Base-by-base conservation (phyloP, 345 rosid species). In the Eucalyptus erythrocorys region DNA sequence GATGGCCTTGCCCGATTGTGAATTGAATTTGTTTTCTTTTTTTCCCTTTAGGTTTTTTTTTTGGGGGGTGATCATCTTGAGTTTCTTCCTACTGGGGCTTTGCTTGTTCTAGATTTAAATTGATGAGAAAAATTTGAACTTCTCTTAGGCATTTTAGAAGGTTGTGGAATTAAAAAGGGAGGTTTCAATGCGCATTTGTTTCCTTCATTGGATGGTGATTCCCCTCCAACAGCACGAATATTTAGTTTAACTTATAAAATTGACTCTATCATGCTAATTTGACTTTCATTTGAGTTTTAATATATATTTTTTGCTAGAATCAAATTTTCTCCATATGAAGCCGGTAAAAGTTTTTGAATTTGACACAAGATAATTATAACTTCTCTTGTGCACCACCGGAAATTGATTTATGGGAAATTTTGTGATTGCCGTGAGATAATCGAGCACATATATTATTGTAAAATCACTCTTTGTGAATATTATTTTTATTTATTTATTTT, bases 201-300 rank as follows among this genome's bases (percentile, higher is more conserved):
- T 59, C 5, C 6, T 26, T 59, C 6, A 0, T 59, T 27, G 4
- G 14, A 59, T 27, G 14, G 66, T 11, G 32, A 59, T 59, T 59
- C 4, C 10, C 66, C 32, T 7, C 15, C 5, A 21, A 8, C 1
- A 53, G 2, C 59, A 21, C 0, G 4, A 59, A 59, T 59, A 59
- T 26, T 59, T 59, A 59, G 13, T 59, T 26, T 1, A 27, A 27
- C 66, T 59, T 59, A 59, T 27, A 59, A 59, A 59, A 59, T 59
- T 5, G 32, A 26, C 66, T 59, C 6, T 0, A 2, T 3, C 14
- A 26, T 59, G 2, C 32, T 26, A 10, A 14, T 26, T 59, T 59
- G 66, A 57, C 1, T 57, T 57, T 57, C 13, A 57, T 57, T 55
- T 24, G 30, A 57, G 6, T 26, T 24, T 55, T 57, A 27, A 59